Conservation (phyloP, 1,284 basidiomycete species). For the Bondarzewia mesenterica region DNA sequence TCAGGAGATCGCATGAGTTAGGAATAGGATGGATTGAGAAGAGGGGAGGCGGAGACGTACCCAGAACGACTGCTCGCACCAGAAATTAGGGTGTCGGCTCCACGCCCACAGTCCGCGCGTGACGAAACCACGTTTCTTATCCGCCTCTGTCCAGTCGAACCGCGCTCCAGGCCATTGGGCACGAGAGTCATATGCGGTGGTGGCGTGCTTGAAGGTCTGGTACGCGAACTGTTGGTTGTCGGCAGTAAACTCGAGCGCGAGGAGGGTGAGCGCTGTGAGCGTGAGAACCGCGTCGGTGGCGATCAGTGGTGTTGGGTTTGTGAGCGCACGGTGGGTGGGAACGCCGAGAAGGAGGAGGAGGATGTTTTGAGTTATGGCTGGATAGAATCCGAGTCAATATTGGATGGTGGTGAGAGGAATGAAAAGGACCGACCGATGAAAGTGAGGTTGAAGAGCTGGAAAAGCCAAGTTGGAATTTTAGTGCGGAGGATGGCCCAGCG, state of each 20-base stretch:
- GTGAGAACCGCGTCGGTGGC: constrained; percentile 64
- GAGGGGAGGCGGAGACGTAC: constrained; percentile 32
- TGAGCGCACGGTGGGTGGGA: constrained; percentile 46
- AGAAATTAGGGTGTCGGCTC: constrained; percentile 87
- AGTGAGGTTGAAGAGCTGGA: constrained; percentile 74
- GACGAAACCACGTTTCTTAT: constrained; percentile 76
- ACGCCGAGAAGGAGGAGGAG: constrained; percentile 71
- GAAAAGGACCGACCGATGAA: constrained; percentile 57
- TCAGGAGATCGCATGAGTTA: constrained; percentile 21
- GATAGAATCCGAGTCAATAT: background rate
- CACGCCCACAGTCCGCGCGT: constrained; percentile 82
- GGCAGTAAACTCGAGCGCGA: constrained; percentile 70
- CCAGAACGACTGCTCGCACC: constrained; percentile 88
- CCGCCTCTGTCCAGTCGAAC: constrained; percentile 55
- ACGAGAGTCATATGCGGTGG: constrained; percentile 21
- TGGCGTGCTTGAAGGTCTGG: constrained; percentile 71
- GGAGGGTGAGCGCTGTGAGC: constrained; percentile 45
- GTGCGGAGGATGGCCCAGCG: constrained; percentile 78
- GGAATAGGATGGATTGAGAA: background rate
- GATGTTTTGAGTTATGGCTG: constrained; percentile 69
- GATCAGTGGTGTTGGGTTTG: constrained; percentile 45
- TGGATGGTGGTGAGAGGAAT: background rate
- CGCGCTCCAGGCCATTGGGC: constrained; percentile 58
- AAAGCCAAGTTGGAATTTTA: constrained; percentile 59
- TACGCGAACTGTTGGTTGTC: constrained; percentile 91